A percentile compares a stretch with the other conserved stretches of the same genome.
phyloP scores from a whole-genome alignment of 1,284 basidiomycete species.

The Wolfiporia cocos region DNA sequence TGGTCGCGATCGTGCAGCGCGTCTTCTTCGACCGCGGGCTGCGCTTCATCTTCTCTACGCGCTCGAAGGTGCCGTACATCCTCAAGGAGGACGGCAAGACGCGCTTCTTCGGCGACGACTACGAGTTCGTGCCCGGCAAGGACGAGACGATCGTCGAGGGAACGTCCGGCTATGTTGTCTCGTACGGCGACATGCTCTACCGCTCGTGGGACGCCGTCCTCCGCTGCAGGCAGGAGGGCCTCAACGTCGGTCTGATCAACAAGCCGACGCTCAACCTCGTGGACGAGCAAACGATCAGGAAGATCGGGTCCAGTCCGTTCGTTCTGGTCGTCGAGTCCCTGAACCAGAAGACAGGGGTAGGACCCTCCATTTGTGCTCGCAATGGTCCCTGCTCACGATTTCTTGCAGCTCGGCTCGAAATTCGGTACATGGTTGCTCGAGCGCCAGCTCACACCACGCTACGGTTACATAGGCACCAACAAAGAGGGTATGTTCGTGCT shows the following conservation, averaged over 20 bases:
- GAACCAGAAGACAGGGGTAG: conserved; percentile 80
- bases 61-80: conserved; percentile 82
- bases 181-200: conserved; percentile 80
- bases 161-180: conserved; percentile 69
- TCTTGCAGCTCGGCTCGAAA: conserved; percentile 63
- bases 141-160: conserved; percentile 72
- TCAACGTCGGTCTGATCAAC: conserved; percentile 80
- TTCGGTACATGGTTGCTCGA: conserved; percentile 82
- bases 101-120: conserved; percentile 62
- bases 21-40: conserved; percentile 80
- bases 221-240: conserved; percentile 58
- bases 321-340: conserved; percentile 82
- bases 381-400: background rate
- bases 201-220: conserved; percentile 77
- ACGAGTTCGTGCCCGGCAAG: conserved; percentile 77
- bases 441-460: conserved; percentile 72
- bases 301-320: conserved; percentile 68
- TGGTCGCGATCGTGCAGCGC: conserved; percentile 67
- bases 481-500: conserved; percentile 53
- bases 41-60: conserved; percentile 82
- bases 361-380: conserved; percentile 18
- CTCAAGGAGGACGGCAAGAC: conserved; percentile 69
- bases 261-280: conserved; percentile 79
- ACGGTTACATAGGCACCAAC: conserved; percentile 73
- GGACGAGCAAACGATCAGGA: conserved; percentile 69